Evolutionary conservation across 2,329 filamentous ascomycete species (phyloP).

Genomic region (Monosporascus sp.): DNA sequence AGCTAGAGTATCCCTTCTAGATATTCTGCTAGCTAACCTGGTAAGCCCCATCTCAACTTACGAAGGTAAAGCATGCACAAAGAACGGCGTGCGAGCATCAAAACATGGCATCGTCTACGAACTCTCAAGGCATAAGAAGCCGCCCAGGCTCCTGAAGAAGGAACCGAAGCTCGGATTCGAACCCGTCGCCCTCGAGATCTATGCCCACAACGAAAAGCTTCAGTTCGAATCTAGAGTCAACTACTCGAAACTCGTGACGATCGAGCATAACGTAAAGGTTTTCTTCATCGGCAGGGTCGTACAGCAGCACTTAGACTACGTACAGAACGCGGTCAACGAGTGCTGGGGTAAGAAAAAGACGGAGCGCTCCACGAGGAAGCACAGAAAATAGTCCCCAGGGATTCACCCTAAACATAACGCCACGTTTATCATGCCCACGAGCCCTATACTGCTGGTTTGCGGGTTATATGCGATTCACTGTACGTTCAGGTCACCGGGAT

Average conservation of each 20-base stretch:
- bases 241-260: conserved; percentile 51
- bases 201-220: conserved; percentile 39
- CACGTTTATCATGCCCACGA: neutral
- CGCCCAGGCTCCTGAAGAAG: conserved; percentile 27
- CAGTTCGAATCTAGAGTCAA: conserved; percentile 50
- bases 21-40: conserved; percentile 5
- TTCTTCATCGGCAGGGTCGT: conserved; percentile 49
- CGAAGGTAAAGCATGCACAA: conserved; percentile 45
- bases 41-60: conserved; percentile 53
- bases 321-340: conserved; percentile 41
- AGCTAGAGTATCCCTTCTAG: conserved; percentile 18
- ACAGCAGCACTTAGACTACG: conserved; percentile 33
- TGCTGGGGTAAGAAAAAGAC: conserved; percentile 45
- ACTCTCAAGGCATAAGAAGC: conserved; percentile 15
- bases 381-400: conserved; percentile 13
- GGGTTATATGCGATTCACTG: neutral
- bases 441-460: neutral
- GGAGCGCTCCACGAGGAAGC: conserved; percentile 17
- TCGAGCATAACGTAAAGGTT: conserved; percentile 56
- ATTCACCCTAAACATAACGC: neutral
- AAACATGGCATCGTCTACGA: conserved; percentile 52
- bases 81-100: conserved; percentile 45
- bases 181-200: conserved; percentile 41
- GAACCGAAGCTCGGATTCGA: conserved; percentile 46
- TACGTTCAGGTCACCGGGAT: neutral